Base-by-base conservation (phyloP, 176 grass and related monocot species). In the Musa acuminata region DNA sequence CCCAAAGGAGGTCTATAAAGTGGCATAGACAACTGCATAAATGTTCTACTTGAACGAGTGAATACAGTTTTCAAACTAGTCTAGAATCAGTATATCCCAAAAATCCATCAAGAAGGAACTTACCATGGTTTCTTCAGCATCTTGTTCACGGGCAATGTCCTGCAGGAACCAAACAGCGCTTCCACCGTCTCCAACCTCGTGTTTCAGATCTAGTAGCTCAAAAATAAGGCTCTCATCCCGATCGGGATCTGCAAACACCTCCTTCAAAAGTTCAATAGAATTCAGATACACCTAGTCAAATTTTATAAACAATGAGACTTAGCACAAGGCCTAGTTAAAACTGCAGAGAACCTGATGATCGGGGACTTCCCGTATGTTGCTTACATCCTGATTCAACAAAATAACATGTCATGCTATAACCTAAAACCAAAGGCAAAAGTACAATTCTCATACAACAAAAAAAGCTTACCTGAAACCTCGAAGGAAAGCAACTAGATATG, bases 181-280 rank as follows among this genome's bases (percentile, higher is more conserved):
- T 74, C 83, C 86, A 19, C 54, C 72, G 72, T 91, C 88, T 8
- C 78, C 88, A 52, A 98, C 84, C 83, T 93, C 90, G 74, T 23
- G 26, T 84, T 98, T 98, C 58, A 91, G 82, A 78, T 98, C 94
- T 60, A 98, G 78, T 64, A 98, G 84, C 88, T 98, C 90, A 85
- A 98, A 82, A 80, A 98, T 87, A 63, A 91, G 72, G 80, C 90
- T 93, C 86, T 98, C 90, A 54, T 98, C 95, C 75, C 95, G 86
- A 53, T 69, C 20, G 0, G 95, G 84, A 23, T 98, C 95, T n/a
- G 84, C 84, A 62, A 93, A 81, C 13, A 89, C 88, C 62, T 98
- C 95, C 95, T 96, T 79, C 59, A 52, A 12, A 35, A 62, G 49
- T 63, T 25, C 24, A 63, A 8, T 24, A 52, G 9, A 63, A 16